Evolutionary conservation across 352 stramenopile genomes (phyloP).

Genomic region (Globisporangium echinulatum): DNA sequence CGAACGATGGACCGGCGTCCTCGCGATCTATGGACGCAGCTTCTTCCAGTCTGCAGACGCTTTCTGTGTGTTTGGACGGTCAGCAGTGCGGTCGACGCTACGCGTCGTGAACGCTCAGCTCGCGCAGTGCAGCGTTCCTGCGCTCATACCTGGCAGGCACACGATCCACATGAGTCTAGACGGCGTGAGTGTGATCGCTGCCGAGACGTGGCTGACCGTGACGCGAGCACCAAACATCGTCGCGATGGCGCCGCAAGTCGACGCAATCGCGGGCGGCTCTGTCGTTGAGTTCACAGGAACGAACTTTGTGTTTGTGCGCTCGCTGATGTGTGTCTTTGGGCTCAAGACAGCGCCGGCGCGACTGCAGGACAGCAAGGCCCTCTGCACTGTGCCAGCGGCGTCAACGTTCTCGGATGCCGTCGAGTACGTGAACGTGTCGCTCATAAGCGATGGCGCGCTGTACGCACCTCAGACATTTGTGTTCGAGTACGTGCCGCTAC

Average conservation of each 20-base stretch:
- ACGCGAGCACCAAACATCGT: conserved; percentile 18
- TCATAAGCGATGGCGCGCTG: conserved; percentile 8
- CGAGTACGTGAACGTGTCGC: conserved; percentile 22
- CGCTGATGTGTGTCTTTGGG: conserved; percentile 33
- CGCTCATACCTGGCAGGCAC: conserved; percentile 15
- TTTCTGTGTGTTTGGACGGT: conserved; percentile 23
- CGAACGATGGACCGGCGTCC: conserved; percentile 15
- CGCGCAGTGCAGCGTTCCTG: conserved; percentile 23
- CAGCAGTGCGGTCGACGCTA: conserved; percentile 5
- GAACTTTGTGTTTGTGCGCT: conserved; percentile 22
- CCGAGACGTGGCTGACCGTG: conserved; percentile 17
- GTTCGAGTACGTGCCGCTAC: conserved; percentile 22
- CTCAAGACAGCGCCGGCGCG: conserved; percentile 11
- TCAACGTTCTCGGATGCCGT: not conserved
- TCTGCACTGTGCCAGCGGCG: conserved; percentile 19
- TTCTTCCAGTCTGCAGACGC: conserved; percentile 18
- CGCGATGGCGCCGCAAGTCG: conserved; percentile 22
- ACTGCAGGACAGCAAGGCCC: conserved; percentile 18
- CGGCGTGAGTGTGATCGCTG: conserved; percentile 12
- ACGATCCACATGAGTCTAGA: conserved; percentile 28
- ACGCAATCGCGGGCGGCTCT: conserved; percentile 24
- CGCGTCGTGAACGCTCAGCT: conserved; percentile 12
- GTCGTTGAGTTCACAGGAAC: conserved; percentile 23
- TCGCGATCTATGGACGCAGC: conserved; percentile 25
- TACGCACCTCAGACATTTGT: conserved; percentile 26